Evolutionary conservation across 306 rosid genomes (phyloP), one percentile per base, ranked within the genome.

Genomic region (Glycyrrhiza uralensis): DNA sequence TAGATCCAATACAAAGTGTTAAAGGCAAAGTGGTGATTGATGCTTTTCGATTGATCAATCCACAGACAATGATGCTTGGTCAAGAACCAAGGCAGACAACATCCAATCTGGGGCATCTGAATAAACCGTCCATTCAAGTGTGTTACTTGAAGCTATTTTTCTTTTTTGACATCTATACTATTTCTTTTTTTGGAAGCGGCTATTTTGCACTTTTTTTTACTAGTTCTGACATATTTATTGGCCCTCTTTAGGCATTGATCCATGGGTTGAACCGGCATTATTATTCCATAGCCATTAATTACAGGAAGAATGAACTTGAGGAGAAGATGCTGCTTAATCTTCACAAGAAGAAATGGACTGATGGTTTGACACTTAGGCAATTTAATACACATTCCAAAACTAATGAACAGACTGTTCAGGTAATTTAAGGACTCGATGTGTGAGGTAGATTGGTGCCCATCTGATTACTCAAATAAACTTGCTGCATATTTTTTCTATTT

Each of bases 51-150:
- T 84, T 92, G 71, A 92, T 92, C 79, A 92, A 92, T 75, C 96
- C 98, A 5, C 98, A 92, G 54, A 90, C 96, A 6, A 92, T 92
- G 98, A 92, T 92, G 98, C 98, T 92, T 71, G 96, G 98, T 52
- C 98, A 90, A 78, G 98, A 92, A 75, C 98, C 98, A 36, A 87
- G 98, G 7, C 98, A 92, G 82, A 92, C 98, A 36, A 92, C 98
- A 14, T 92, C 98, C 73, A 92, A 92, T 72, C 87, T 92, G 49
- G 98, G 98, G 22, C 98, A 92, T 88, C 91, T 92, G 66, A 92
- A 92, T 66, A 92, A 92, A 47, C 98, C 98, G 68, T 92, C 98
- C 41, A 92, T 92, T 72, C 98, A 92, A 84, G 98, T 90, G 41
- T 74, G 72, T 58, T 13, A 28, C 56, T 24, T 39, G 17, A 59